A percentile compares a stretch with the other conserved stretches of the same genome.
Evolutionary conservation across 306 rosid species (phyloP).

Genomic region (Trifolium pratense): DNA sequence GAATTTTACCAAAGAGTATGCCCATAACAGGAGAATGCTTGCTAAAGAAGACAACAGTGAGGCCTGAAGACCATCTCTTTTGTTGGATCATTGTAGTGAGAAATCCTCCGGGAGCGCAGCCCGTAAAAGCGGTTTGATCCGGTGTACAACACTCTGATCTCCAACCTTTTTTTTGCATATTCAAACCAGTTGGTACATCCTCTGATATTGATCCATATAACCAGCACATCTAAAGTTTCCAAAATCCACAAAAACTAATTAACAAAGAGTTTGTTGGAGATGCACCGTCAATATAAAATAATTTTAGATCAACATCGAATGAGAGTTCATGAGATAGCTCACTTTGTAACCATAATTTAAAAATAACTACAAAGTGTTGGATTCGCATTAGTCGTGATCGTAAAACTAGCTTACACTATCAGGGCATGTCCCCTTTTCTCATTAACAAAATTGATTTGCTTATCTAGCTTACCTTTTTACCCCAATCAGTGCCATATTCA

Average conservation of each 20-base stretch:
- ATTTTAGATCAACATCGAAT: too few species aligned
- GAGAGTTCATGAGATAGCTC: too few species aligned
- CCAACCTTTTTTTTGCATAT: conserved; percentile 70
- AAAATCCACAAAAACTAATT: conserved; percentile 5
- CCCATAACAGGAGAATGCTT: conserved; percentile 57
- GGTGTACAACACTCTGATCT: conserved; percentile 54
- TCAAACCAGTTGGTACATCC: conserved; percentile 64
- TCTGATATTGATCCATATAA: conserved; percentile 65
- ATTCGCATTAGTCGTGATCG: too few species aligned
- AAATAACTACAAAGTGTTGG: too few species aligned
- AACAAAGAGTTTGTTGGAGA: too few species aligned
- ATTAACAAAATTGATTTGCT: neutral
- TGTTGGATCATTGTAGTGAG: conserved; percentile 60
- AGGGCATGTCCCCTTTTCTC: too few species aligned
- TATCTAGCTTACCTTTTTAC: conserved; percentile 48
- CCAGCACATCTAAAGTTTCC: conserved; percentile 36
- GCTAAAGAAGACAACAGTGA: conserved; percentile 58
- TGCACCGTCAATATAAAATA: too few species aligned
- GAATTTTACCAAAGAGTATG: conserved; percentile 56
- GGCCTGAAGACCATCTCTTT: conserved; percentile 75
- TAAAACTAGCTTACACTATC: too few species aligned
- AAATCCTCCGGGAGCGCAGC: conserved; percentile 62
- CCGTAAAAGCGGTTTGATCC: conserved; percentile 57
- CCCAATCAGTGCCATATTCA: conserved; percentile 69
- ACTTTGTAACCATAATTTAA: too few species aligned